Base-by-base conservation (phyloP, 176 grass and related monocot species). In the Bromus sterilis region DNA sequence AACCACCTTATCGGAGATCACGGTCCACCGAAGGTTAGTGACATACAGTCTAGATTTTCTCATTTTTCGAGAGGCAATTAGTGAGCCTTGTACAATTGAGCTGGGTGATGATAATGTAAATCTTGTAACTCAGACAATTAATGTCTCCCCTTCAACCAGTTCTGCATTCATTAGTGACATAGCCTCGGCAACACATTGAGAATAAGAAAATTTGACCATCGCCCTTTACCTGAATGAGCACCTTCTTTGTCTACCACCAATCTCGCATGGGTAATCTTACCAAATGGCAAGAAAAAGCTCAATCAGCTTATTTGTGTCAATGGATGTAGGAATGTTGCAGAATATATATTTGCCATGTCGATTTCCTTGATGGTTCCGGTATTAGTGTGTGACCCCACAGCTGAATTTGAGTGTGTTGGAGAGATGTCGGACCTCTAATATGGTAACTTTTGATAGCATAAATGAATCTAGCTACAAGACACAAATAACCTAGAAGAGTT, bases 261-360 rank as follows among this genome's bases (percentile, higher is more conserved):
- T 33, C 6, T 86, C 4, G 90, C 93, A 76, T 93, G 80, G 35
- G 72, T 80, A 59, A 97, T 84, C 40, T 80, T 75, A 71, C 93
- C 93, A 73, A 91, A 93, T 51, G 85, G 88, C 37, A 69, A 78
- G 76, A 97, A 97, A n/a, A 68, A 97, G 83, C 67, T 93, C 80
- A 33, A 82, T 40, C 79, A 97, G 58, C 62, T 82, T 91, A 33
- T 75, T 65, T 21, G 74, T 86, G 18, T 91, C 74, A 63, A 91
- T 28, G 14, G 93, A 89, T 0, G 14, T 64, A 41, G 86, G 90
- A 70, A 97, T 87, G 58, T 84, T 84, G 55, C 88, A 55, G 20
- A 89, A 69, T 75, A 89, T 14, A 97, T 49, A 41, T 85, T 93
- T 35, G 90, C 56, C 64, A 79, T 87, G 73, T 90, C 86, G 29